Evolutionary conservation across 139 green algal genomes (phyloP).

Genomic region (Spirogloea muscicola): DNA sequence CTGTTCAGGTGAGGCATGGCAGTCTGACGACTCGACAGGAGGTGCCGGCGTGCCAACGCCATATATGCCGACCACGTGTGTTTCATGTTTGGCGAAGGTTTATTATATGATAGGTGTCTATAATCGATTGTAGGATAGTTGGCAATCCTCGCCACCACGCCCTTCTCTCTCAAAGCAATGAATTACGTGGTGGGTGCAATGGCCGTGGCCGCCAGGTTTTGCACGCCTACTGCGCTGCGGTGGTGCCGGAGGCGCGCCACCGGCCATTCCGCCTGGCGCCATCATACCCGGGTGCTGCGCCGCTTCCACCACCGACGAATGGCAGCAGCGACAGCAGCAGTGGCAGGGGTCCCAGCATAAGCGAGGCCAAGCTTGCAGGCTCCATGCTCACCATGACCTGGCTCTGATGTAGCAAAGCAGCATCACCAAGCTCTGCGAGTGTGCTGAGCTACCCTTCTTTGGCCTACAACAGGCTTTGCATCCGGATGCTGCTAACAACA

Average conservation of each 20-base stretch:
- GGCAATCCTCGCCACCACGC: neutral
- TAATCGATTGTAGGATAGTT: neutral
- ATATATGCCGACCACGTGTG: neutral
- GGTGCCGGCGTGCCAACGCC: neutral
- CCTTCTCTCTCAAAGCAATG: neutral
- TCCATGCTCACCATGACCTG: conserved; percentile 34
- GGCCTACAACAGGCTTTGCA: no score
- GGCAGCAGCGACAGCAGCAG: no score
- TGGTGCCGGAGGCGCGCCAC: conserved; percentile 37
- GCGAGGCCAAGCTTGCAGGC: conserved; percentile 23
- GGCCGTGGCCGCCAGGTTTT: conserved; percentile 29
- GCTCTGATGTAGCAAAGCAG: no score
- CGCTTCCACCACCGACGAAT: conserved; percentile 8
- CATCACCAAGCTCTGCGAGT: no score
- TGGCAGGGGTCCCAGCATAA: neutral
- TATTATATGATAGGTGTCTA: no score
- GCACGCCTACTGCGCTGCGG: conserved; percentile 22
- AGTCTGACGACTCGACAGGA: neutral
- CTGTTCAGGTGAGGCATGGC: conserved; percentile 13
- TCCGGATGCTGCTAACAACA: no score
- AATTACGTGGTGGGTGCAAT: neutral
- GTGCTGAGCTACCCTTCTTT: no score
- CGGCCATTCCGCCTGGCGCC: conserved; percentile 32
- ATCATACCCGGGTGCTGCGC: conserved; percentile 16
- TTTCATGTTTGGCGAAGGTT: neutral